Evolutionary conservation across 1,139 yeast genomes (phyloP).

Genomic region (Scheffersomyces illinoinensis): DNA sequence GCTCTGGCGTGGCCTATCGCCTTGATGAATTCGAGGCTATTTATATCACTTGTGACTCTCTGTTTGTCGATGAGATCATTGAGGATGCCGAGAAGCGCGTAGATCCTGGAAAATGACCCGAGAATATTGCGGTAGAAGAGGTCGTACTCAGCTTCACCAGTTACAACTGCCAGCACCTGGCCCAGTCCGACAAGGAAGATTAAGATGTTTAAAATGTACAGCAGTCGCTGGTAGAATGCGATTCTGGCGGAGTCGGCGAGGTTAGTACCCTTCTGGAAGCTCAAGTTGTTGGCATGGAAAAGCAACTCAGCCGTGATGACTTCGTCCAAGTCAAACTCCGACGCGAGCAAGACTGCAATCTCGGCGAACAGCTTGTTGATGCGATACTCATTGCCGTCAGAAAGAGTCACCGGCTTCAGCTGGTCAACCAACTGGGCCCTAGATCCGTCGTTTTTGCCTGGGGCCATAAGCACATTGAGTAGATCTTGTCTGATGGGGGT

Average conservation of each 20-base stretch:
- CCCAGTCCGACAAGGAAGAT: constrained; percentile 48
- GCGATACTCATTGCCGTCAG: constrained; percentile 59
- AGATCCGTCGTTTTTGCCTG: constrained; percentile 55
- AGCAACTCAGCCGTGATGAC: constrained; percentile 38
- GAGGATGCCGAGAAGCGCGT: constrained; percentile 52
- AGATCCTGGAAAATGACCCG: constrained; percentile 57
- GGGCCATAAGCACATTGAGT: constrained; percentile 44
- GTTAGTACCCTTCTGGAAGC: constrained; percentile 51
- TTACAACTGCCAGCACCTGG: constrained; percentile 9
- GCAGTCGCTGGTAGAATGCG: constrained; percentile 68
- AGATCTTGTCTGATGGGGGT: constrained; percentile 48
- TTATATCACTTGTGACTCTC: constrained; percentile 41
- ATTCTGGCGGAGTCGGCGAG: constrained; percentile 70
- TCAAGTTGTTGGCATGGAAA: constrained; percentile 40
- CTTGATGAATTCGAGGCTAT: constrained; percentile 52
- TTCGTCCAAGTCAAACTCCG: constrained; percentile 43
- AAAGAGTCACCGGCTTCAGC: constrained; percentile 51
- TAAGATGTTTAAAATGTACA: constrained; percentile 68
- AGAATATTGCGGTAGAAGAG: constrained; percentile 42
- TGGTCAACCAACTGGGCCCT: constrained; percentile 51
- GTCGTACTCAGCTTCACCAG: constrained; percentile 13
- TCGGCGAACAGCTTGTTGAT: constrained; percentile 61
- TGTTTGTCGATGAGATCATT: constrained; percentile 70
- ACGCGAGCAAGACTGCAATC: constrained; percentile 58
- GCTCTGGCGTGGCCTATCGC: constrained; percentile 60